Conservation (phyloP, 1,139 yeast species). For the Hansenula lynferdii region DNA sequence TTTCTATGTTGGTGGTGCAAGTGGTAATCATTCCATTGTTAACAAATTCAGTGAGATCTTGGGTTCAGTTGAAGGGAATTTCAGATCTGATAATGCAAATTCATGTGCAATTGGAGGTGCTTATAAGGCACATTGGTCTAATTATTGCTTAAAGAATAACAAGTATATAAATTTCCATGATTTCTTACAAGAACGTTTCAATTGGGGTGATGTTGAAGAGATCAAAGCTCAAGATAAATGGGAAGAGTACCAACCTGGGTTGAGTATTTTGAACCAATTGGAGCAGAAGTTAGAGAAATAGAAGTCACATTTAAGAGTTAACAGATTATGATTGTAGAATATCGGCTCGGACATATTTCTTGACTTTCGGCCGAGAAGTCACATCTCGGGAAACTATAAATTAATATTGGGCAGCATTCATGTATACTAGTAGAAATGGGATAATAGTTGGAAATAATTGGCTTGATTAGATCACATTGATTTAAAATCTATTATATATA, state of each 20-base stretch:
- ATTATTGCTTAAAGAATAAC: conserved; percentile 7
- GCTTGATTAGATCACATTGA: too few species aligned
- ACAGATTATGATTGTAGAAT: not conserved
- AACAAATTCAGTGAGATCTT: conserved; percentile 65
- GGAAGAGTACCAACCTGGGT: conserved; percentile 27
- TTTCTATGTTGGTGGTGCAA: conserved; percentile 87
- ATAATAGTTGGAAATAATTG: too few species aligned
- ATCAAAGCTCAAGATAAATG: conserved; percentile 28
- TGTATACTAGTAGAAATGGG: too few species aligned
- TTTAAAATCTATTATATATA: too few species aligned
- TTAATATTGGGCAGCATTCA: too few species aligned
- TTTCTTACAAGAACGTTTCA: conserved; percentile 40
- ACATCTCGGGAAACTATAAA: too few species aligned
- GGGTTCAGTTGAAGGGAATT: conserved; percentile 61
- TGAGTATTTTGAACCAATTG: conserved; percentile 27
- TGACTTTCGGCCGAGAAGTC: too few species aligned
- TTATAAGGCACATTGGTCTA: conserved; percentile 75
- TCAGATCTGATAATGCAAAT: conserved; percentile 71
- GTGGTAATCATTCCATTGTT: conserved; percentile 65
- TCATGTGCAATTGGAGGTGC: conserved; percentile 96
- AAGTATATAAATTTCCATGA: conserved; percentile 14
- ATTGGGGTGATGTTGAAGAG: conserved; percentile 42
- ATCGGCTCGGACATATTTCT: too few species aligned
- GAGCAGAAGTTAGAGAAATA: conserved; percentile 18
- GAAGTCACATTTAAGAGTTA: not conserved